Evolutionary conservation across 169 alveolate species (phyloP), one percentile per base, ranked within the genome.

Genomic region (Babesia bovis): DNA sequence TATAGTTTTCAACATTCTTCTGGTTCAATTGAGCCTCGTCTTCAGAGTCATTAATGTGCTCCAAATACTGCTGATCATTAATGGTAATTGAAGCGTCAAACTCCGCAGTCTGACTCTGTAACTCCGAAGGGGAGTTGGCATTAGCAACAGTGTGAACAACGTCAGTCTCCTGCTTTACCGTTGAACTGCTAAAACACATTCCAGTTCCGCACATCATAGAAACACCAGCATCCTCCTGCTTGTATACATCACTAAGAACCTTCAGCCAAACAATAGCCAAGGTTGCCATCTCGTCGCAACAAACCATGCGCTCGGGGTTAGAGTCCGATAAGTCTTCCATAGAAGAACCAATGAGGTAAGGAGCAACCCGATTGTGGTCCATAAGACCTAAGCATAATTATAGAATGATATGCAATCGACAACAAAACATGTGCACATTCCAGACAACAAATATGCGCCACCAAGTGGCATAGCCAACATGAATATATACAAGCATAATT

Each of bases 211-310:
- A 40, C 50, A 40, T 19, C 25, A 32, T 5, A 4, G 45, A 4
- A n/a, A 21, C 7, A 32, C 47, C 30, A 23, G n/a, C 25, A 2
- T 63, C 72, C 10, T 51, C 51, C 26, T 30, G 3, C 40, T 49
- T 15, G 51, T 84, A 82, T n/a, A 90, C 69, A 50, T 91, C 95
- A 25, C 91, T 85, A 41, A 91, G 68, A 50, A 85, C 83, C 65
- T 90, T 85, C 38, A 91, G 83, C 93, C 94, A 91, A 17, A 87
- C 73, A 28, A 86, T 61, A 4, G 94, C 95, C 55, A 91, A 68
- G 23, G 79, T 58, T 68, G 83, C 78, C 88, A 91, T 87, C 55
- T 91, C 94, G 12, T 90, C 93, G 3, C 83, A 55, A 32, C 65
- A 82, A 42, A 87, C 82, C 83, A 59, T 56, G n/a, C 85, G 82